Percentiles rank a stretch among this genome's conserved stretches.
These are phyloP conservation scores for Rhynchospora breviuscula DNA, from an alignment of 176 grass and related monocot species.

Conservation along the genomic window DNA sequence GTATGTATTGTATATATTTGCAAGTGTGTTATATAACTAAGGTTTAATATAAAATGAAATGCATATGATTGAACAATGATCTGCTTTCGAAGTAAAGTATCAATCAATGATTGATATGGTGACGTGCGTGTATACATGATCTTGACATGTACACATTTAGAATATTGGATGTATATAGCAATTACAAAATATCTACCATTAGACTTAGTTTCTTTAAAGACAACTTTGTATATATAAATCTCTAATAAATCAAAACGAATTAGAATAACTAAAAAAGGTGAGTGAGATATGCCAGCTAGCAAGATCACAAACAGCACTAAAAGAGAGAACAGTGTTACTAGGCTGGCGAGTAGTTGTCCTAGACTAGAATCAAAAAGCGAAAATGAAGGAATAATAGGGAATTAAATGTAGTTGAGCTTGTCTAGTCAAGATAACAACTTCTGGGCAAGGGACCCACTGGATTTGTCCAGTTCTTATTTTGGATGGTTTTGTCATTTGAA, in stretches of 20 bases:
- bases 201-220: background rate
- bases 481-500: background rate
- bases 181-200: background rate
- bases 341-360: background rate
- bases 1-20: background rate
- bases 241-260: background rate
- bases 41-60: background rate
- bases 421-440: constrained; percentile 10
- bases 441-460: background rate
- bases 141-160: background rate
- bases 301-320: background rate
- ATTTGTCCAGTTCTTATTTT: background rate
- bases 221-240: background rate
- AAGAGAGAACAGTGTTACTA: background rate
- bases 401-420: background rate
- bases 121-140: background rate
- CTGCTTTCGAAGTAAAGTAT: background rate
- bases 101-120: constrained; percentile 19
- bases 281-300: background rate
- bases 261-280: background rate
- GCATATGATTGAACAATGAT: background rate
- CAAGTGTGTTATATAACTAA: background rate
- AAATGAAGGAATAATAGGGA: background rate
- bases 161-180: background rate
- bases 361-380: background rate